Evolutionary conservation across 2,329 filamentous ascomycete species (phyloP).

Genomic region (Davidsoniella virescens): DNA sequence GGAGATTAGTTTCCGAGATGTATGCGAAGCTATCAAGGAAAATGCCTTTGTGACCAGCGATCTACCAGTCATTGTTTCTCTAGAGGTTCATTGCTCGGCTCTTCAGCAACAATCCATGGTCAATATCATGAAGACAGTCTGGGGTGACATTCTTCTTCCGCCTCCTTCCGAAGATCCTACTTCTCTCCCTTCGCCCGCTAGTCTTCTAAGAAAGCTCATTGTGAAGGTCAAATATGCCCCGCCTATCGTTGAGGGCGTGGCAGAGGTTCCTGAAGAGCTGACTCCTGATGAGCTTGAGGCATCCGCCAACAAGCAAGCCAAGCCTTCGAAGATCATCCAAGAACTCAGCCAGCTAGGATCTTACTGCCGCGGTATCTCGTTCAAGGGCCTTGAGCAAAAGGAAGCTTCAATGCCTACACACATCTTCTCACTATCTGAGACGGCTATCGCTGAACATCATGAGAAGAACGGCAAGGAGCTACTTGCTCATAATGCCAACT

Average conservation of each 20-base stretch:
- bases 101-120: slow-evolving; percentile 86
- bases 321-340: slow-evolving; percentile 51
- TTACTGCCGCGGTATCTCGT: slow-evolving; percentile 70
- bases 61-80: slow-evolving; percentile 78
- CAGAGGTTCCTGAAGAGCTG: slow-evolving; percentile 18
- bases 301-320: slow-evolving; percentile 26
- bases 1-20: slow-evolving; percentile 70
- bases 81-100: slow-evolving; percentile 73
- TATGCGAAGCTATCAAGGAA: slow-evolving; percentile 66
- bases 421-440: slow-evolving; percentile 53
- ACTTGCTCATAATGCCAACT: slow-evolving; percentile 68
- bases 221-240: slow-evolving; percentile 64
- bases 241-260: slow-evolving; percentile 19
- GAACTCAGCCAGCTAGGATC: slow-evolving; percentile 60
- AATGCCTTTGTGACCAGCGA: slow-evolving; percentile 61
- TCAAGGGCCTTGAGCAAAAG: slow-evolving; percentile 60
- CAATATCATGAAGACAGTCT: slow-evolving; percentile 73
- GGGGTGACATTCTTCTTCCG: slow-evolving; percentile 56
- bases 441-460: slow-evolving; percentile 44
- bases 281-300: slow-evolving; percentile 23
- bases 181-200: slow-evolving; percentile 48
- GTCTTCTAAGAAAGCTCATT: slow-evolving; percentile 62
- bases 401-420: slow-evolving; percentile 49
- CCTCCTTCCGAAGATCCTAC: slow-evolving; percentile 29
- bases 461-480: slow-evolving; percentile 35